Conservation (phyloP, 495 filamentous ascomycete species). For the Pseudevernia furfuracea region DNA sequence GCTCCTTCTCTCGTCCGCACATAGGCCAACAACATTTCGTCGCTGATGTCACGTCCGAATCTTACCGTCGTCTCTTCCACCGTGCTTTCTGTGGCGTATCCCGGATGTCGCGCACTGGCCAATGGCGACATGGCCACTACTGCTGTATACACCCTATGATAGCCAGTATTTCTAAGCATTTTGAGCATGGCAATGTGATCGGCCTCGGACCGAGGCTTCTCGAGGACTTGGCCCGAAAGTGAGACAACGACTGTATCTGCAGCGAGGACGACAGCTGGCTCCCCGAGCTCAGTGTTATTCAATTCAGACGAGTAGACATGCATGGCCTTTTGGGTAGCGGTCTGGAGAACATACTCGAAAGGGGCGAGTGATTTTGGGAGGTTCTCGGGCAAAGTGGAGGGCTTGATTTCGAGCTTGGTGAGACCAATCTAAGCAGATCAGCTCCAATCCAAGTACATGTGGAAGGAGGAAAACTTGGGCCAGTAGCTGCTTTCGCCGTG, state of each 20-base stretch:
- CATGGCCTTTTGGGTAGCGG: conserved; percentile 72
- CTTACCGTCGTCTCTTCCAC: conserved; percentile 82
- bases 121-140: conserved; percentile 74
- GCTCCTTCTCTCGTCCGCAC: conserved; percentile 85
- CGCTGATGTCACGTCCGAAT: conserved; percentile 66
- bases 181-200: conserved; percentile 78
- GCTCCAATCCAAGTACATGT: not conserved
- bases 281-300: conserved; percentile 49
- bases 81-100: conserved; percentile 70
- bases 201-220: conserved; percentile 77
- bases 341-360: conserved; percentile 84
- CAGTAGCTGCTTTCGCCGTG: conserved; percentile 74
- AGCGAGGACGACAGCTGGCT: conserved; percentile 79
- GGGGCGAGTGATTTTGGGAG: conserved; percentile 71
- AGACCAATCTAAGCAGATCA: conserved; percentile 52
- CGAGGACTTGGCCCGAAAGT: conserved; percentile 63
- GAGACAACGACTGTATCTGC: conserved; percentile 89
- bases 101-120: conserved; percentile 65
- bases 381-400: conserved; percentile 73
- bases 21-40: conserved; percentile 80
- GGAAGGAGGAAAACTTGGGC: conserved; percentile 39
- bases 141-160: conserved; percentile 76
- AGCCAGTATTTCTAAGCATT: conserved; percentile 60
- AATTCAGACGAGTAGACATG: conserved; percentile 67
- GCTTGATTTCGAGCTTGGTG: conserved; percentile 69